A percentile compares a stretch with the other conserved stretches of the same genome.
Conservation (phyloP, 768 basidiomycete genomes). For the Pleurotus giganteus region DNA sequence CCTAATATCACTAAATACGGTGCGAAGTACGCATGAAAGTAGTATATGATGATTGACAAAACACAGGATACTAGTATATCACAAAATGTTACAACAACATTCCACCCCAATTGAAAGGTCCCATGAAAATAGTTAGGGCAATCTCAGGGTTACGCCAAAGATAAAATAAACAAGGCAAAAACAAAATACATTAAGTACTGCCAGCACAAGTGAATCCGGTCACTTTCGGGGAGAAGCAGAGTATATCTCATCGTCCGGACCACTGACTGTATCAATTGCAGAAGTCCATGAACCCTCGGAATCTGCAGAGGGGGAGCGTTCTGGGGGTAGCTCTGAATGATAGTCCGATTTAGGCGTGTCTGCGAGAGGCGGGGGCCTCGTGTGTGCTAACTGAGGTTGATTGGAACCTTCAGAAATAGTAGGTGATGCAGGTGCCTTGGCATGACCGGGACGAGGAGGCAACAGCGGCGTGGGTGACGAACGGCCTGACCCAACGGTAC, state of each 20-base stretch:
- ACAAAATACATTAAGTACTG: not conserved
- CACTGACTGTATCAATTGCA: not conserved
- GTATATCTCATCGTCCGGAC: not conserved
- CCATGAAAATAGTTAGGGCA: not conserved
- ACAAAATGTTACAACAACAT: not conserved
- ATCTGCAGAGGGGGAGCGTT: slow-evolving; percentile 6
- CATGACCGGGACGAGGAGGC: not conserved
- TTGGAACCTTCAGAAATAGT: not conserved
- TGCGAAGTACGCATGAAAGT: no score
- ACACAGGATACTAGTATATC: not conserved
- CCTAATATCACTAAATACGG: no score
- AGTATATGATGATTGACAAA: no score
- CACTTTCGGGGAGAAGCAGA: not conserved
- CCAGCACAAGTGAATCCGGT: not conserved
- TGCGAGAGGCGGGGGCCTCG: not conserved
- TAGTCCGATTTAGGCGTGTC: not conserved
- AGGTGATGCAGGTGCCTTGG: not conserved
- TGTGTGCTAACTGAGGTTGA: not conserved
- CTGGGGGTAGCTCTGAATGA: not conserved
- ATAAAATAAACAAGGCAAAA: not conserved
- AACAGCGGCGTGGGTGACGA: not conserved
- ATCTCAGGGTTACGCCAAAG: no score
- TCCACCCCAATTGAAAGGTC: not conserved
- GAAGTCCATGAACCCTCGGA: slow-evolving; percentile 7
- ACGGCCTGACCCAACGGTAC: not conserved